Base-by-base conservation (phyloP, 768 basidiomycete species). In the Dioszegia hungarica region DNA sequence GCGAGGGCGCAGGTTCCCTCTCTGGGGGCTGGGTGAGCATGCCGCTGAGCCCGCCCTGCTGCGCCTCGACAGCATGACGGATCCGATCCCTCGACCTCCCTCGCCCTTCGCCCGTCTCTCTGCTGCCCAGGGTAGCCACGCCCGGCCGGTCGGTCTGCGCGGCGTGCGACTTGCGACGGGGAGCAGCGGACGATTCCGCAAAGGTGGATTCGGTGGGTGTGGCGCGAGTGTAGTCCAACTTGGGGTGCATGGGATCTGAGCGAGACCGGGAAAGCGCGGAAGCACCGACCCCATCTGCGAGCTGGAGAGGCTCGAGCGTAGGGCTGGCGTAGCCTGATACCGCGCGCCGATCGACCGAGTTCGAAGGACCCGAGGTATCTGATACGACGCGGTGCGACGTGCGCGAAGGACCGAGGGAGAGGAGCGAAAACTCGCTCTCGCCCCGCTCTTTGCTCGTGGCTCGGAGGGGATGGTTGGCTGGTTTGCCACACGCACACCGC, bases 401-500 rank as follows among this genome's bases (percentile, higher is more conserved):
- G 37, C 4, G 38, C 36, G 4, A 54, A 28, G 70, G 68, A 27
- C 62, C 70, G 12, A 69, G 57, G 33, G 39, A 49, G 15, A 69
- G 57, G 9, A 56, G 34, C 4, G 67, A 62, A 49, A 69, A 69
- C 6, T 66, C 67, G 14, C 63, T 48, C 15, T 66, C 70, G 22
- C 38, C 60, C 29, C 65, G 57, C 11, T 72, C 70, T 43, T 61
- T 68, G 41, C 57, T 62, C 25, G 57, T 33, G 1, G 53, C 39
- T 34, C 67, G 39, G 20, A 27, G 25, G 15, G 49, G 43, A 41
- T 72, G 70, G 33, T 62, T 62, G 8, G 66, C 65, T 14, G 67
- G 63, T 36, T 60, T 57, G 8, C 70, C 70, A 54, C 70, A 72
- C 3, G 70, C 67, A 37, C 70, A 72, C 49, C 65, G 45, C 22